Evolutionary conservation across 2,329 filamentous ascomycete genomes (phyloP).

Genomic region (Talaromyces atroroseus): DNA sequence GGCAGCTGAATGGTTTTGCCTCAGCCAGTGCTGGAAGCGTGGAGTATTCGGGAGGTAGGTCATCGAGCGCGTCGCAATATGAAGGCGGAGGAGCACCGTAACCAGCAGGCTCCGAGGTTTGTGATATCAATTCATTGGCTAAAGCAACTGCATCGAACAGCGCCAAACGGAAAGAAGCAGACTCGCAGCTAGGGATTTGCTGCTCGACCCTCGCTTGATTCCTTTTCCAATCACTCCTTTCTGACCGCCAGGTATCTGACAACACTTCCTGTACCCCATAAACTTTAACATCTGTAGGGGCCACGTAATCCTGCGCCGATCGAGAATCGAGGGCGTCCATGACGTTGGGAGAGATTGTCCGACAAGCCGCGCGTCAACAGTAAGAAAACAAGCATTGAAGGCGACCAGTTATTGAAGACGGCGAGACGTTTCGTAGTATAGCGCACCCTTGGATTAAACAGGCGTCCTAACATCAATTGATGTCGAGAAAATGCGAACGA

Average conservation of each 20-base stretch:
- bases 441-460: neutral
- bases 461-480: conserved; percentile 4
- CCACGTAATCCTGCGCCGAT: neutral
- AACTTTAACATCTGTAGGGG: neutral
- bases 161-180: conserved; percentile 1
- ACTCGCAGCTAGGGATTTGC: neutral
- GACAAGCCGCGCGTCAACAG: conserved; percentile 5
- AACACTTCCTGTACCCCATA: neutral
- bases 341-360: neutral
- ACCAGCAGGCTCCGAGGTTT: conserved; percentile 13
- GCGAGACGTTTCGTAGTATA: neutral
- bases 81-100: conserved; percentile 26
- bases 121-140: conserved; percentile 8
- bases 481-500: neutral
- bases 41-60: conserved; percentile 32
- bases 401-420: neutral
- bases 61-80: conserved; percentile 28
- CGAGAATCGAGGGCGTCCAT: conserved; percentile 3
- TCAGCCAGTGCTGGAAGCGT: conserved; percentile 24
- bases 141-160: conserved; percentile 11
- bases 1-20: conserved; percentile 15
- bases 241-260: neutral
- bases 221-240: neutral
- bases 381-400: conserved; percentile 6
- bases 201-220: neutral